A percentile compares a stretch with the other conserved stretches of the same genome.
These are phyloP conservation scores for Alternaria infectoria DNA, from an alignment of 2,329 filamentous ascomycete species.

Conservation along the genomic window DNA sequence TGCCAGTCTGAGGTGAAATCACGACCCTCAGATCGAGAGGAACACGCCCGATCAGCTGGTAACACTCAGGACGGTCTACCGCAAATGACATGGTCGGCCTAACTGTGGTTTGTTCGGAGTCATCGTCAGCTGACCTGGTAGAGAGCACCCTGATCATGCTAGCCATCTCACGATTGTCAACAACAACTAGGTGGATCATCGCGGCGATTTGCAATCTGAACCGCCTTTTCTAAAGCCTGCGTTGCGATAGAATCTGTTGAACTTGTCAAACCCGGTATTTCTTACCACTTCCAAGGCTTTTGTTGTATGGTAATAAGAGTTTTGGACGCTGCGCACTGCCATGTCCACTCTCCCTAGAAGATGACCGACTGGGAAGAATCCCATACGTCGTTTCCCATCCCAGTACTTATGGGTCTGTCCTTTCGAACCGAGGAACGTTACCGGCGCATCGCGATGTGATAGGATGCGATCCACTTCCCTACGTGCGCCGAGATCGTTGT, in stretches of 20 bases:
- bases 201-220: neutral
- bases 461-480: neutral
- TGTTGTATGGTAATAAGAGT: neutral
- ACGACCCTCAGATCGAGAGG: neutral
- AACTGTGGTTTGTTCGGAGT: accelerated
- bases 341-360: neutral
- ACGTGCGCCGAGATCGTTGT: neutral
- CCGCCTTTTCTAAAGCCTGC: neutral
- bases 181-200: neutral
- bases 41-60: neutral
- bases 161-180: neutral
- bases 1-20: neutral
- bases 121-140: neutral
- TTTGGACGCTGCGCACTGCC: neutral
- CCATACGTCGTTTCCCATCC: neutral
- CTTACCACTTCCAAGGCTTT: neutral
- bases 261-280: neutral
- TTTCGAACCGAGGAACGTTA: neutral
- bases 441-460: neutral
- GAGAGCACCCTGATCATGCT: neutral
- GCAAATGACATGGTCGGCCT: neutral
- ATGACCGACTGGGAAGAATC: neutral
- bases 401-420: neutral
- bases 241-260: neutral
- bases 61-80: neutral